Evolutionary conservation across 352 stramenopile genomes (phyloP).

Genomic region (Saprolegnia diclina): DNA sequence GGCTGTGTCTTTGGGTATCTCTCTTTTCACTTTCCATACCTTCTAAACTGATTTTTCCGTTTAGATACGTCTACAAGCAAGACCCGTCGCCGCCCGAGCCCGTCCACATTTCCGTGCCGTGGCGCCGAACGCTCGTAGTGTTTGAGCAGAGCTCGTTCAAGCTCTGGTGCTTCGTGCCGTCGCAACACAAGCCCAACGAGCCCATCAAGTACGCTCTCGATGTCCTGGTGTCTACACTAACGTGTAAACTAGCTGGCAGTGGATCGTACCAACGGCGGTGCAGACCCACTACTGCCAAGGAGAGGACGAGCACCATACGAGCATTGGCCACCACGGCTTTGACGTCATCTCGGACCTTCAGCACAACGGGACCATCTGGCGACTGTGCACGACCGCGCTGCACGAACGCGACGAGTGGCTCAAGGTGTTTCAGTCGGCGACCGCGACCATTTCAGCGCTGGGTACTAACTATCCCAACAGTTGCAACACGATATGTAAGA

Average conservation of each 20-base stretch:
- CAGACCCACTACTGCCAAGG: slow-evolving; percentile 73
- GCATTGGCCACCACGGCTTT: slow-evolving; percentile 74
- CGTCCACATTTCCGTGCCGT: slow-evolving; percentile 34
- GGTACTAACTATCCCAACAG: slow-evolving; percentile 3
- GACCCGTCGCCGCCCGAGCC: slow-evolving; percentile 42
- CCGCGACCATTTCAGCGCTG: slow-evolving; percentile 19
- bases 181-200: slow-evolving; percentile 71
- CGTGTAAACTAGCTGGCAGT: slow-evolving; percentile 50
- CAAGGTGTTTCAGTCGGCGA: slow-evolving; percentile 19
- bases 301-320: slow-evolving; percentile 77
- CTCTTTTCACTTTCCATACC: slow-evolving; percentile 26
- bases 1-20: slow-evolving; percentile 80
- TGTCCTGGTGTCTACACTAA: background rate
- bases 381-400: slow-evolving; percentile 20
- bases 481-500: too few relatives aligned
- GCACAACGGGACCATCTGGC: slow-evolving; percentile 40
- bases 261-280: slow-evolving; percentile 74
- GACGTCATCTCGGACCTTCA: slow-evolving; percentile 78
- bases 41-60: background rate
- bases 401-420: slow-evolving; percentile 28
- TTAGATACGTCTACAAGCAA: slow-evolving; percentile 40
- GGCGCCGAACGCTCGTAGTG: slow-evolving; percentile 80
- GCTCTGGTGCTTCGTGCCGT: slow-evolving; percentile 86
- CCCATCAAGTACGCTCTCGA: slow-evolving; percentile 44
- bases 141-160: slow-evolving; percentile 85